Evolutionary conservation across 2,329 filamentous ascomycete species (phyloP).

Genomic region (Aspergillus novoparasiticus): DNA sequence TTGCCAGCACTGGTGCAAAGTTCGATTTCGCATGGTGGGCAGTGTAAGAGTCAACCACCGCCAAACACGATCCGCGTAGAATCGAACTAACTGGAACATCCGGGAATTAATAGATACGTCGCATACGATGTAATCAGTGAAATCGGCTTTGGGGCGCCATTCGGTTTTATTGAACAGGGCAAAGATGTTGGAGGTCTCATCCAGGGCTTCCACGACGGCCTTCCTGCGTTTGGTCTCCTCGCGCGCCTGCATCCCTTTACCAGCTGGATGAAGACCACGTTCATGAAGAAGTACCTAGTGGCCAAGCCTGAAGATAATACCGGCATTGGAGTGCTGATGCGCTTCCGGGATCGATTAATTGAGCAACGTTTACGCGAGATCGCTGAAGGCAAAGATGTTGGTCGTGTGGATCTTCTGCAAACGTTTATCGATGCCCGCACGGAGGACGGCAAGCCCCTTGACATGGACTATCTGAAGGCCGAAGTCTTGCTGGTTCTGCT

Average conservation of each 20-base stretch:
- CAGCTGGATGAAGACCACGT: slow-evolving; percentile 58
- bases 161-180: slow-evolving; percentile 58
- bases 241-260: slow-evolving; percentile 57
- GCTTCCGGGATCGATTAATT: slow-evolving; percentile 59
- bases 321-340: slow-evolving; percentile 60
- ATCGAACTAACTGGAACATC: neutral
- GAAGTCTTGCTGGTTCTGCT: slow-evolving; percentile 56
- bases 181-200: slow-evolving; percentile 58
- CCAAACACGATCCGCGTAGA: neutral
- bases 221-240: slow-evolving; percentile 55
- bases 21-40: slow-evolving; percentile 62
- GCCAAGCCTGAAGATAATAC: slow-evolving; percentile 56
- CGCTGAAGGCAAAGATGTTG: slow-evolving; percentile 46
- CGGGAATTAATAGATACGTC: slow-evolving; percentile 43
- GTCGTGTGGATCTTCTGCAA: slow-evolving; percentile 57
- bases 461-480: slow-evolving; percentile 56
- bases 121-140: slow-evolving; percentile 62
- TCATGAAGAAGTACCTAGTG: slow-evolving; percentile 55
- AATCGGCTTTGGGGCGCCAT: slow-evolving; percentile 58
- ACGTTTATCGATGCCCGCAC: slow-evolving; percentile 50
- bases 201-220: slow-evolving; percentile 56
- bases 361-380: slow-evolving; percentile 52
- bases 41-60: slow-evolving; percentile 35
- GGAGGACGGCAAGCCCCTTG: slow-evolving; percentile 50
- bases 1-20: slow-evolving; percentile 46